Evolutionary conservation across 2,329 filamentous ascomycete genomes (phyloP).

Genomic region (Arachnopeziza araneosa): DNA sequence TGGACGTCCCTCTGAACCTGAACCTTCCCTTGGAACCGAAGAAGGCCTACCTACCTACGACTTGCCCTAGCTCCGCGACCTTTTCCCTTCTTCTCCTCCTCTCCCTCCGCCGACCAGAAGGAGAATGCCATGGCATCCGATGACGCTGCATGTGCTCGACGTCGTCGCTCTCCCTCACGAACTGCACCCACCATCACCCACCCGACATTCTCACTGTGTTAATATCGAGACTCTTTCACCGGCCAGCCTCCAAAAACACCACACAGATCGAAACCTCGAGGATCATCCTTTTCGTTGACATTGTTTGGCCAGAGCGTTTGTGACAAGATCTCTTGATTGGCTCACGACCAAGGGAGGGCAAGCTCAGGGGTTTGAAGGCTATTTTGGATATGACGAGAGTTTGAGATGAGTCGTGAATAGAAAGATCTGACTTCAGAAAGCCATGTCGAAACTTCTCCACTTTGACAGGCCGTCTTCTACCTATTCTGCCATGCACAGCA

Average conservation of each 20-base stretch:
- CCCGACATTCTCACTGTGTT: too few species aligned
- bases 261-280: background rate
- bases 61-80: background rate
- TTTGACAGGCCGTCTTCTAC: too few species aligned
- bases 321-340: background rate
- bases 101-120: background rate
- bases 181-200: too few species aligned
- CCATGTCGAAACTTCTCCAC: background rate
- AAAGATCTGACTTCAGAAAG: background rate
- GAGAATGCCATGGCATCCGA: too few species aligned
- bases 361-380: background rate
- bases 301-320: background rate
- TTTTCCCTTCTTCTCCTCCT: background rate
- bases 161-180: too few species aligned
- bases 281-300: background rate
- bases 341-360: background rate
- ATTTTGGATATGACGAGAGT: slow-evolving; percentile 2
- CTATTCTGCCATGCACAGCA: too few species aligned
- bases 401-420: background rate
- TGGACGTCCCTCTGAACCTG: background rate
- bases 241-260: background rate
- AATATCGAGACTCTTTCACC: background rate
- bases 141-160: too few species aligned
- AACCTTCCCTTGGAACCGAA: background rate
- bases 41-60: background rate